Conservation (phyloP, 2,329 filamentous ascomycete genomes). For the Rutstroemia sp. region DNA sequence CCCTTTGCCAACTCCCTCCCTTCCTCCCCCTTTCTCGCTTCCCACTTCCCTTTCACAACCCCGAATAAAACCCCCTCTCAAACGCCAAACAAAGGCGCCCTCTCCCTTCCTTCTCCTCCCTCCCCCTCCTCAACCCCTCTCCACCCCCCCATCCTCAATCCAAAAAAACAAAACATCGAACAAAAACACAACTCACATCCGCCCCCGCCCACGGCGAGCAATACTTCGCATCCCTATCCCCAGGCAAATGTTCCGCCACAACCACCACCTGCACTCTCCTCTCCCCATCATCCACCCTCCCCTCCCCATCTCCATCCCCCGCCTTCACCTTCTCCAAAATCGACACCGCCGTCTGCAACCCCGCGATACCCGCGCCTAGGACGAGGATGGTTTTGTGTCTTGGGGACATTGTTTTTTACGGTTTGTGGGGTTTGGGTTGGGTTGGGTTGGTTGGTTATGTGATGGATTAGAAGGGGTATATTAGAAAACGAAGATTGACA, state of each 20-base stretch:
- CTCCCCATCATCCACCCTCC: not conserved
- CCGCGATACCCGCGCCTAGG: conserved; percentile 38
- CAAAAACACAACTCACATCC: conserved; percentile 26
- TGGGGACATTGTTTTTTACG: not conserved
- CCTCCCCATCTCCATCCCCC: not conserved
- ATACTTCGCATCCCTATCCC: conserved; percentile 18
- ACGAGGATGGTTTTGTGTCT: conserved; percentile 16
- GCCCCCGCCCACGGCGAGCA: conserved; percentile 36
- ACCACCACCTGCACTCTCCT: conserved; percentile 25
- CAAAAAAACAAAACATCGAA: not conserved
- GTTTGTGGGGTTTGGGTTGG: not conserved
- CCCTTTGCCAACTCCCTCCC: no score
- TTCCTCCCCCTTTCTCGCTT: no score
- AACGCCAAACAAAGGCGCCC: not conserved
- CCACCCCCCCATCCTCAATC: conserved; percentile 1
- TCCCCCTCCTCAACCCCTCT: conserved; percentile 22
- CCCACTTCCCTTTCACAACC: no score
- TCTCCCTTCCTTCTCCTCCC: not conserved
- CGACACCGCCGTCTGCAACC: conserved; percentile 32
- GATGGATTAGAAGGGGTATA: not conserved
- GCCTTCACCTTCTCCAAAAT: not conserved
- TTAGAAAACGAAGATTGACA: not conserved
- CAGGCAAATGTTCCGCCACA: conserved; percentile 36
- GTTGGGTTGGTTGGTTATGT: not conserved
- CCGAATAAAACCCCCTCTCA: no score